phyloP scores from a whole-genome alignment of 768 basidiomycete species.

The Floccularia luteovirens region DNA sequence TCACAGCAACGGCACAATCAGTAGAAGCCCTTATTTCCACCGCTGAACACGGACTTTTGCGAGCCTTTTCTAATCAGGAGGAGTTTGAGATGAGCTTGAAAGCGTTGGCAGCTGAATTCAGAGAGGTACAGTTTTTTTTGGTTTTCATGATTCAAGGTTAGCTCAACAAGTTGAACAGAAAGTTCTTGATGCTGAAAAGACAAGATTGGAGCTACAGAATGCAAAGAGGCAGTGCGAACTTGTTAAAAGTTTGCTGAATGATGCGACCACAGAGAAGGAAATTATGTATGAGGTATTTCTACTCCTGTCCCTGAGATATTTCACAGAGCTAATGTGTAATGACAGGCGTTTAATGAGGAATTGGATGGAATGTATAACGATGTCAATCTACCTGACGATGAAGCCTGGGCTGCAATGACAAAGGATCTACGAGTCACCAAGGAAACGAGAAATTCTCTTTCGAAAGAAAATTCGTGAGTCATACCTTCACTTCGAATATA shows the following conservation, averaged over 20 bases:
- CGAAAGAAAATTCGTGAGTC: slow-evolving; percentile 76
- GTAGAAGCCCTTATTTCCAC: slow-evolving; percentile 49
- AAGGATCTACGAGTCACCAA: slow-evolving; percentile 70
- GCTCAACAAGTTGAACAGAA: slow-evolving; percentile 30
- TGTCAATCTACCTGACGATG: slow-evolving; percentile 70
- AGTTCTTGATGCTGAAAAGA: slow-evolving; percentile 52
- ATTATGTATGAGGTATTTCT: slow-evolving; percentile 79
- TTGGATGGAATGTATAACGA: slow-evolving; percentile 89
- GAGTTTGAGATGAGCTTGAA: slow-evolving; percentile 43
- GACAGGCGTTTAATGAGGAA: slow-evolving; percentile 94
- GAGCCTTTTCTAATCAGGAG: slow-evolving; percentile 47
- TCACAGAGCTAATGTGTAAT: slow-evolving; percentile 3
- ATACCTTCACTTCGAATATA: neutral
- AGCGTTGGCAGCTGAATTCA: slow-evolving; percentile 40
- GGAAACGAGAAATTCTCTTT: slow-evolving; percentile 63
- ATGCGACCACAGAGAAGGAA: slow-evolving; percentile 82
- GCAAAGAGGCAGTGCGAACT: slow-evolving; percentile 70
- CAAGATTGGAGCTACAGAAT: slow-evolving; percentile 58
- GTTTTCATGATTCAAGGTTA: neutral
- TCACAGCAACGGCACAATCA: slow-evolving; percentile 12
- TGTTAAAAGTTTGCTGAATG: slow-evolving; percentile 68
- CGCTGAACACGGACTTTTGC: slow-evolving; percentile 47
- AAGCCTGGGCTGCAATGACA: slow-evolving; percentile 77
- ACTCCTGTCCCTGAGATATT: neutral
- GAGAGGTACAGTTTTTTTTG: slow-evolving; percentile 35